Conservation (phyloP, 306 rosid genomes). For the Phaseolus lunatus region DNA sequence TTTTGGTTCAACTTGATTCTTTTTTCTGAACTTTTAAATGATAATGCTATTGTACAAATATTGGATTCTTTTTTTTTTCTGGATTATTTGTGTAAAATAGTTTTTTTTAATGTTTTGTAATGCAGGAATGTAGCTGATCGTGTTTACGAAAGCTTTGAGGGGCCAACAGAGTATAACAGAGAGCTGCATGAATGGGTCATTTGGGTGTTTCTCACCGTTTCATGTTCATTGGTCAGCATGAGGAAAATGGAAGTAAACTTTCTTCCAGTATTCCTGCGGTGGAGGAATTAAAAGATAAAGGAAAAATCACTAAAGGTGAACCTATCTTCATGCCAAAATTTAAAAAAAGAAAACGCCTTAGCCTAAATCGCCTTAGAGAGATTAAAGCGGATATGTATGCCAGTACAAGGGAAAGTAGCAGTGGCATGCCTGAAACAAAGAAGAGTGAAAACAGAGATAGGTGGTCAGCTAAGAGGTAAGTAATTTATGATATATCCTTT, state of each 20-base stretch:
- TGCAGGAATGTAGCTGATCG: conserved; percentile 27
- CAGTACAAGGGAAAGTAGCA: conserved; percentile 33
- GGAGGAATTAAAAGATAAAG: conserved; percentile 43
- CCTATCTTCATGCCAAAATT: conserved; percentile 40
- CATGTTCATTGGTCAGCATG: conserved; percentile 36
- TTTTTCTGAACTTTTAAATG: conserved; percentile 6
- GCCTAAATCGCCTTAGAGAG: conserved; percentile 53
- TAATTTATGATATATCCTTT: neutral
- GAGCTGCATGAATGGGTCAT: conserved; percentile 45
- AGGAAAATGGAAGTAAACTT: conserved; percentile 42
- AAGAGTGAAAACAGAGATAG: conserved; percentile 46
- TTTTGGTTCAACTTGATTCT: conserved; percentile 22
- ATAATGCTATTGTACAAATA: neutral
- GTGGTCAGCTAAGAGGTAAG: conserved; percentile 69
- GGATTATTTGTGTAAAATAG: neutral
- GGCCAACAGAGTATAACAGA: conserved; percentile 9
- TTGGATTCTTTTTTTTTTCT: neutral
- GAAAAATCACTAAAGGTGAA: conserved; percentile 42
- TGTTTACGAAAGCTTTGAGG: neutral
- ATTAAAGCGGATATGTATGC: conserved; percentile 46
- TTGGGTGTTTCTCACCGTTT: conserved; percentile 46
- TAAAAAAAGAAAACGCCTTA: conserved; percentile 52
- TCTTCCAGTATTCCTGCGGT: conserved; percentile 31
- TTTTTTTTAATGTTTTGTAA: conserved; percentile 1
- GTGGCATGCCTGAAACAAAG: conserved; percentile 39